Base-by-base conservation (phyloP, 768 basidiomycete genomes). In the Tricholoma bakamatsutake region DNA sequence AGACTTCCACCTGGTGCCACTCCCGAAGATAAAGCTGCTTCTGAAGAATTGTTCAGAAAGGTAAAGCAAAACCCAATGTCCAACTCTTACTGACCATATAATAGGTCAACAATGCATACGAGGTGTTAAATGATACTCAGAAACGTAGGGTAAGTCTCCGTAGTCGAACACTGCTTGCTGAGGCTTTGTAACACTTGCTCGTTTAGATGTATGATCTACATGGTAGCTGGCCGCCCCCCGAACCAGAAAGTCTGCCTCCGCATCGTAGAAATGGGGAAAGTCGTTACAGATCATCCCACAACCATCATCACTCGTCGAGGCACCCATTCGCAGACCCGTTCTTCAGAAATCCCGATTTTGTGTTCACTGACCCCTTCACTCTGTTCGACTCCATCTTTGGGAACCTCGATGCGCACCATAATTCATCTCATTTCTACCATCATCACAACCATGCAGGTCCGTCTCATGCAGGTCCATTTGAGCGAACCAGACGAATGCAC, bases 101-200 rank as follows among this genome's bases (percentile, higher is more conserved):
- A 17, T 47, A 90, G 85, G 80, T 90, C 45, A 87, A 84, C 61
- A 85, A 88, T 58, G 88, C 88, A 28, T 91, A 90, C 62, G 88
- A 91, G 65, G 80, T 92, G 2, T 69, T 92, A 53, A 82, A 66
- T 50, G 82, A 92, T 62, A 62, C 78, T 1, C 69, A 78, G 52
- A 90, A 79, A 56, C 81, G 87, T 50, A 75, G 71, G 62, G 78
- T 84, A 62, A 53, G 77, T 62, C 8, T 21, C 24, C 6, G 49
- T 1, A 15, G n/a, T 47, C 15, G 3, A 31, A 30, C 9, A 24
- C 15, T 48, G 2, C 10, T 31, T 1, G 17, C 17, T 17, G n/a
- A 15, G 31, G 46, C 28, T 42, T 33, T 45, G 24, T 61, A 39
- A 56, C 31, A 27, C 27, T 30, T 52, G 54, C 4, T 27, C 15